These are phyloP conservation scores for Pseudogymnoascus destructans DNA, from an alignment of 2,329 filamentous ascomycete species.

Conservation along the genomic window DNA sequence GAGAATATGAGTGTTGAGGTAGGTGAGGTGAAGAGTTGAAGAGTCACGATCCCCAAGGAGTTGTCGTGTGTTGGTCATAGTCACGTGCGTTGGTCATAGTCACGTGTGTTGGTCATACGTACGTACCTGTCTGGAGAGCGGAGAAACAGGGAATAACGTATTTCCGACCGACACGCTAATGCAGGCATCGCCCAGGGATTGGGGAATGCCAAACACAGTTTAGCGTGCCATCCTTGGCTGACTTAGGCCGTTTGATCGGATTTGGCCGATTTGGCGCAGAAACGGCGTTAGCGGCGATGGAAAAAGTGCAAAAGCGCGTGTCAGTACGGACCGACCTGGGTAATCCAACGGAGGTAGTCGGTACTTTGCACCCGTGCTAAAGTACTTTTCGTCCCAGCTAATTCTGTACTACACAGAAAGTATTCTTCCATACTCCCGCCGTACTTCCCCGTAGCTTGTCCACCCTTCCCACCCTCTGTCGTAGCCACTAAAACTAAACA, in stretches of 20 bases:
- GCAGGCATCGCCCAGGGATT: background rate
- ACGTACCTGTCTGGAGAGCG: background rate
- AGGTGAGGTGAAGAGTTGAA: too few relatives aligned
- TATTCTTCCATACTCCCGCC: background rate
- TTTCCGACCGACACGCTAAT: background rate
- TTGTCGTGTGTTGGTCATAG: background rate
- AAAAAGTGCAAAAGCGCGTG: slow-evolving; percentile 7
- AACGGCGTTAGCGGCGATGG: background rate
- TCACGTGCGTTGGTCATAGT: background rate
- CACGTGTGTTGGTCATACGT: background rate
- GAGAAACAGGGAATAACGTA: background rate
- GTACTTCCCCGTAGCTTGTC: background rate
- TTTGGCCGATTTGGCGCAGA: slow-evolving; percentile 6
- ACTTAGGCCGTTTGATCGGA: background rate
- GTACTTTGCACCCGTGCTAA: background rate
- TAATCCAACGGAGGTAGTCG: background rate
- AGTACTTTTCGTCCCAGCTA: background rate
- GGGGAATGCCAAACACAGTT: background rate
- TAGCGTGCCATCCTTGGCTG: background rate
- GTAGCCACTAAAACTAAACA: background rate
- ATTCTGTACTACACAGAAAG: background rate
- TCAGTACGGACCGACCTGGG: background rate
- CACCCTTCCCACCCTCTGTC: background rate
- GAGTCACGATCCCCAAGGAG: background rate
- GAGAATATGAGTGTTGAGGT: background rate